phyloP scores from a whole-genome alignment of 1,284 basidiomycete genomes.

The Sporisorium reilianum region DNA sequence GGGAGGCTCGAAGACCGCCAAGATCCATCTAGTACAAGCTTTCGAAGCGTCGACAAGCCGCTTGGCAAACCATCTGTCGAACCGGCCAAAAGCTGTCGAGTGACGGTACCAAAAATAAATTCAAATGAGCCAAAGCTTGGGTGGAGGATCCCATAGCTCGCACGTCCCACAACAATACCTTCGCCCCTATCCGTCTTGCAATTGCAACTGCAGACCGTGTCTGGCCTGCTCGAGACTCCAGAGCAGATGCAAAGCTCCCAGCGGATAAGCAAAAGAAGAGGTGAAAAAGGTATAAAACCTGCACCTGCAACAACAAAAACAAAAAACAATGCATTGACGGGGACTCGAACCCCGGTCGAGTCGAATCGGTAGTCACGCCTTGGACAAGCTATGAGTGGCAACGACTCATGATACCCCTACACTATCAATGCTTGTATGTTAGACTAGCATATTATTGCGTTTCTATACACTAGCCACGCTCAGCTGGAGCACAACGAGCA shows the following conservation, averaged over 20 bases:
- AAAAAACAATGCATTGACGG: conserved; percentile 53
- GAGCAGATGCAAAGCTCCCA: too few species aligned
- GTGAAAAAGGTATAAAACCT: too few species aligned
- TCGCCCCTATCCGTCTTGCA: conserved; percentile 2
- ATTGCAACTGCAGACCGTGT: too few species aligned
- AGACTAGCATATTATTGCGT: too few species aligned
- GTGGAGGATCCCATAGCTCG: too few species aligned
- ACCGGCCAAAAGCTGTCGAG: conserved; percentile 12
- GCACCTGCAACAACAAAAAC: too few species aligned
- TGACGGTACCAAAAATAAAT: conserved; percentile 6
- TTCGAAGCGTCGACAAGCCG: conserved; percentile 12
- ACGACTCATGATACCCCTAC: conserved; percentile 55
- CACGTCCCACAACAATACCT: conserved; percentile 3
- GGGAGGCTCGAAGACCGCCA: conserved; percentile 9
- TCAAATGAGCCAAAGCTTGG: not conserved
- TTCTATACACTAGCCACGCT: too few species aligned
- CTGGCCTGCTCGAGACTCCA: too few species aligned
- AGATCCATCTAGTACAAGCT: not conserved
- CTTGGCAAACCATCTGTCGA: conserved; percentile 5
- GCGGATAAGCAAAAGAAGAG: too few species aligned
- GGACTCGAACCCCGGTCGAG: conserved; percentile 60
- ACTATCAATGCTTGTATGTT: conserved; percentile 42
- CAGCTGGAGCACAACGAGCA: too few species aligned
- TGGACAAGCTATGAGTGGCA: conserved; percentile 34
- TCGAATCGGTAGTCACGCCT: conserved; percentile 40